Conservation (phyloP, 139 green algal genomes). For the Tetradesmus obliquus region DNA sequence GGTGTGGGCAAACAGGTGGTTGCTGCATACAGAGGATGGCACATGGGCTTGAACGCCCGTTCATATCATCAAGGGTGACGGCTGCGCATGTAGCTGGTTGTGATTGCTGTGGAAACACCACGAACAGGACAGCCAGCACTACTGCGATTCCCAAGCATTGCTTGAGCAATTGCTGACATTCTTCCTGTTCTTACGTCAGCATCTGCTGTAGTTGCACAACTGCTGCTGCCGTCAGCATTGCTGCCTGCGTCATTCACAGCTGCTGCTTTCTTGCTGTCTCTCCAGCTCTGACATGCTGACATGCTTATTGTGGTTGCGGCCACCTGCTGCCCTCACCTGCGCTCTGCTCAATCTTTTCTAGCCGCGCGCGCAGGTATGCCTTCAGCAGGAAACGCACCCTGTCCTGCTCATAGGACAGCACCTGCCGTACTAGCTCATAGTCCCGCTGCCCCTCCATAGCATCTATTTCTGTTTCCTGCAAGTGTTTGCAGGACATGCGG, state of each 20-base stretch:
- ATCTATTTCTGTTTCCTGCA: conserved; percentile 16
- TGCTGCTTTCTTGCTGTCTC: not conserved
- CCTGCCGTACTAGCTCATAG: conserved; percentile 9
- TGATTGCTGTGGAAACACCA: not conserved
- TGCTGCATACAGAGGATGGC: not conserved
- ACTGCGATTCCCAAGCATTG: not conserved
- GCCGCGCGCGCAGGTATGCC: conserved; percentile 36
- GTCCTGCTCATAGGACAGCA: conserved; percentile 33
- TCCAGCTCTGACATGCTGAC: not conserved
- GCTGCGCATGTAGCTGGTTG: not conserved
- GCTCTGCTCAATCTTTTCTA: conserved; percentile 39
- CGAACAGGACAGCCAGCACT: not conserved
- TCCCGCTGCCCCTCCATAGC: conserved; percentile 7
- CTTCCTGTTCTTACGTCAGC: not conserved
- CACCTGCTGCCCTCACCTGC: conserved; percentile 21
- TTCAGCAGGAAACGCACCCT: conserved; percentile 43
- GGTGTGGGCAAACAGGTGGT: not conserved
- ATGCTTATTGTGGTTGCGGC: not conserved
- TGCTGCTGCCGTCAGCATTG: not conserved
- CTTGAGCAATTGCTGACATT: not conserved
- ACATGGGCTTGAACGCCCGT: too few relatives aligned
- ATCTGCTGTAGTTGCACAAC: not conserved
- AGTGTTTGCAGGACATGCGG: not conserved
- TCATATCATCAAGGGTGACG: not conserved
- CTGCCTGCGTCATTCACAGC: too few relatives aligned